Evolutionary conservation across 1,284 basidiomycete species (phyloP), one percentile per base, ranked within the genome.

Genomic region (Fomitopsis pinicola): DNA sequence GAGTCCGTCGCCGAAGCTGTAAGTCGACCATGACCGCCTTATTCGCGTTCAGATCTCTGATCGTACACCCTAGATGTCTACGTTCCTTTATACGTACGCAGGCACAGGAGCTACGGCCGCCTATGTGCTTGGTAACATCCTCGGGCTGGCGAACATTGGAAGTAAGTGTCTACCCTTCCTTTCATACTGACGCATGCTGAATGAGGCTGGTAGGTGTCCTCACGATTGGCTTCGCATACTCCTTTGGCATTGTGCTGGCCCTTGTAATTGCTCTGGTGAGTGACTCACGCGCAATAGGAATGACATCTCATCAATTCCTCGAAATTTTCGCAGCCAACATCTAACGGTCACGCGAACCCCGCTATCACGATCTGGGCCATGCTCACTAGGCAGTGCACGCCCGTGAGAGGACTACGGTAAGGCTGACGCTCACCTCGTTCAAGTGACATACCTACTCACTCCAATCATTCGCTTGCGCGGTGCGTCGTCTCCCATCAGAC

Each of bases 271-370:
- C 62, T 52, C 10, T 63, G 45, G 67, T 69, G 42, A 44, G 63
- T 64, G 19, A 17, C 26, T 33, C 42, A 17, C n/a, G 35, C 59
- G 15, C 53, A 12, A 30, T 1, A 6, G 5, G n/a, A 2, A 6
- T 14, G 15, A 17, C 38, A 6, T 9, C 28, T 38, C 48, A 36
- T 38, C 35, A 35, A 58, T 1, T 36, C 15, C 12, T 6, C 4
- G 14, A 45, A 9, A 2, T 2, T 7, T 33, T 4, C 42, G 17
- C 35, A 69, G 68, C 68, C 80, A 7, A 82, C 85, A 2, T 89
- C 87, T 15, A 83, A 83, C 12, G 85, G 87, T 7, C 86, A 89
- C 68, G 82, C 89, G 71, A 86, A 81, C 68, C 85, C 87, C 22
- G 77, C 80, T 57, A 76, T 90, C 38, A 87, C 88, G 9, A 76